Evolutionary conservation across 73 alveolate genomes (phyloP).

Genomic region (Symbiodinium pilosum): DNA sequence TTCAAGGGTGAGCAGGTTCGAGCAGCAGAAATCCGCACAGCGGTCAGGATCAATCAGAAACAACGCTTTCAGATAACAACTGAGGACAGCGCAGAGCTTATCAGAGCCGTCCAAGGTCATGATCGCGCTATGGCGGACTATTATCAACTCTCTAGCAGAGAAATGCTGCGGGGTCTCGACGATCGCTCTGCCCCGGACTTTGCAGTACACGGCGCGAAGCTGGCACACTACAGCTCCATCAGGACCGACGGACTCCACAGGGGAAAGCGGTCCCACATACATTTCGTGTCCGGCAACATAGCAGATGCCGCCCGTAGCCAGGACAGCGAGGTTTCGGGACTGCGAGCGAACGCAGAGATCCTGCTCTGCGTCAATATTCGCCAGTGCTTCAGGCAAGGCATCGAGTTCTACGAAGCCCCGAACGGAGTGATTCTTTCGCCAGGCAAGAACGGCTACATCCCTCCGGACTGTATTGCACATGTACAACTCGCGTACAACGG

Average conservation of each 20-base stretch:
- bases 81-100: not conserved
- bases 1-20: not conserved
- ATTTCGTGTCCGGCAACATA: not conserved
- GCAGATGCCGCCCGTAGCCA: not conserved
- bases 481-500: not conserved
- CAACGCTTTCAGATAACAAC: not conserved
- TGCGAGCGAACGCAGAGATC: not conserved
- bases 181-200: not conserved
- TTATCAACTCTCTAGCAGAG: not conserved
- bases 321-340: not conserved
- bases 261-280: not conserved
- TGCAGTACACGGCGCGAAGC: not conserved
- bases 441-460: not conserved
- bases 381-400: not conserved
- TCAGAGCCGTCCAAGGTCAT: not conserved
- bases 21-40: not conserved
- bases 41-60: not conserved
- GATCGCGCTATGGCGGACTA: not conserved
- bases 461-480: not conserved
- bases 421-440: not conserved
- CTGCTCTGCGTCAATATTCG: not conserved
- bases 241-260: not conserved
- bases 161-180: not conserved
- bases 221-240: not conserved
- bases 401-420: not conserved